A percentile compares a stretch with the other conserved stretches of the same genome.
phyloP scores from a whole-genome alignment of 768 basidiomycete species.

The Pleurotus citrinopileatus region DNA sequence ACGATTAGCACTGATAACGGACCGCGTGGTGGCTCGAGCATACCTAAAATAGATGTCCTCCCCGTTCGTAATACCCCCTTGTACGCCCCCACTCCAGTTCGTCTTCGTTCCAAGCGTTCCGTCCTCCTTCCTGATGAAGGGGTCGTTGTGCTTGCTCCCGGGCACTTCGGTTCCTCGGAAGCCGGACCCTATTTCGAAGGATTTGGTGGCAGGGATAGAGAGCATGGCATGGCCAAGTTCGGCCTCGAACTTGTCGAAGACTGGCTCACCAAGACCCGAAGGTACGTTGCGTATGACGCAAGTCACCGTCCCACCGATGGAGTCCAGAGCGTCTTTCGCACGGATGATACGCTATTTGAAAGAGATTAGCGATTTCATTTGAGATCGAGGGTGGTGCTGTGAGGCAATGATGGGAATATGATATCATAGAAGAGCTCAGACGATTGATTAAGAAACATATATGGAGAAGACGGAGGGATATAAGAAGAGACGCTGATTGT shows the following conservation, averaged over 20 bases:
- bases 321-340: slow-evolving; percentile 88
- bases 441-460: background rate
- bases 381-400: slow-evolving; percentile 4
- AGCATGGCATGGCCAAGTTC: slow-evolving; percentile 96
- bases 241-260: slow-evolving; percentile 98
- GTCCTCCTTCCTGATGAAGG: slow-evolving; percentile 62
- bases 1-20: background rate
- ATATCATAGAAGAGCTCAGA: background rate
- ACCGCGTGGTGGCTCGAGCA: slow-evolving; percentile 20
- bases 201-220: slow-evolving; percentile 97
- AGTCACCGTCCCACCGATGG: slow-evolving; percentile 97
- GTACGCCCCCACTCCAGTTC: slow-evolving; percentile 97
- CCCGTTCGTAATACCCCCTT: slow-evolving; percentile 97
- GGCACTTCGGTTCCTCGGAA: slow-evolving; percentile 94
- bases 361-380: slow-evolving; percentile 10
- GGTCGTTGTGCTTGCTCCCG: slow-evolving; percentile 92
- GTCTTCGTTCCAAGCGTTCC: slow-evolving; percentile 81
- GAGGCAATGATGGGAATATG: background rate
- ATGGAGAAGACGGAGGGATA: background rate
- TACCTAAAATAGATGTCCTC: slow-evolving; percentile 98
- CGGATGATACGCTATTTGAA: slow-evolving; percentile 83
- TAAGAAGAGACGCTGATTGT: slow-evolving; percentile 5
- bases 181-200: slow-evolving; percentile 96
- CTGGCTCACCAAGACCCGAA: slow-evolving; percentile 91
- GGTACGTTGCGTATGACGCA: slow-evolving; percentile 93